phyloP scores from a whole-genome alignment of 495 filamentous ascomycete genomes.

The Penicilliopsis zonata region DNA sequence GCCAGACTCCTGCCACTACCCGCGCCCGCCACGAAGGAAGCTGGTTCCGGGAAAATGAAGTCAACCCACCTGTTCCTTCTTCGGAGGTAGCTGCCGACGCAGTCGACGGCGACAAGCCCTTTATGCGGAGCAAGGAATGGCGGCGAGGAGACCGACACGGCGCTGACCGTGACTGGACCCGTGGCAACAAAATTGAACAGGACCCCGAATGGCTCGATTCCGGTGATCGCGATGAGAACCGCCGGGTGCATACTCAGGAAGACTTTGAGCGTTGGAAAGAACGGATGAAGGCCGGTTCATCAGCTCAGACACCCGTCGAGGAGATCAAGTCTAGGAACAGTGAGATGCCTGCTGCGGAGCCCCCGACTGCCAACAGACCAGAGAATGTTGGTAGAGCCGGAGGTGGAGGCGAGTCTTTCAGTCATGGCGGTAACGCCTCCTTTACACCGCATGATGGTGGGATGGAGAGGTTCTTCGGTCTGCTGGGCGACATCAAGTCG shows the following conservation, averaged over 20 bases:
- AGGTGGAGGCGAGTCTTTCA: constrained; percentile 29
- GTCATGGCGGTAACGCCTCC: constrained; percentile 18
- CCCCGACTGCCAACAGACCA: constrained; percentile 11
- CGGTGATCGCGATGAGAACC: constrained; percentile 54
- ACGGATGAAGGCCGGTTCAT: constrained; percentile 61
- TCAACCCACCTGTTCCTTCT: no score
- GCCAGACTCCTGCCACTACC: constrained; percentile 30
- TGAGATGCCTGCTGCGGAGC: constrained; percentile 19
- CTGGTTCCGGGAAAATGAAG: constrained; percentile 43
- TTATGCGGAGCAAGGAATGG: constrained; percentile 53
- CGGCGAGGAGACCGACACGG: constrained; percentile 44
- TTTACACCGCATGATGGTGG: constrained; percentile 42
- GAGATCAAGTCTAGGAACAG: no score
- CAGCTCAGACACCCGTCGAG: constrained; percentile 19
- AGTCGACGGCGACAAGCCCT: constrained; percentile 39
- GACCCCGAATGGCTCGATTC: constrained; percentile 85
- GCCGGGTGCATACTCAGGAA: constrained; percentile 64
- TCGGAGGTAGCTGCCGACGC: constrained; percentile 43
- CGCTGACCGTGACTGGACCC: constrained; percentile 51
- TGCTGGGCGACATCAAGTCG: constrained; percentile 41
- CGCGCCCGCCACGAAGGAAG: constrained; percentile 41
- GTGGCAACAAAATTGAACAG: constrained; percentile 46
- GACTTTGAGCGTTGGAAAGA: constrained; percentile 97
- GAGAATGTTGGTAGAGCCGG: constrained; percentile 20
- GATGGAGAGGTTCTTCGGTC: constrained; percentile 72